Percentiles rank a stretch among this genome's conserved stretches.
Conservation (phyloP, 129 eudicot species). For the Flaveria linearis region DNA sequence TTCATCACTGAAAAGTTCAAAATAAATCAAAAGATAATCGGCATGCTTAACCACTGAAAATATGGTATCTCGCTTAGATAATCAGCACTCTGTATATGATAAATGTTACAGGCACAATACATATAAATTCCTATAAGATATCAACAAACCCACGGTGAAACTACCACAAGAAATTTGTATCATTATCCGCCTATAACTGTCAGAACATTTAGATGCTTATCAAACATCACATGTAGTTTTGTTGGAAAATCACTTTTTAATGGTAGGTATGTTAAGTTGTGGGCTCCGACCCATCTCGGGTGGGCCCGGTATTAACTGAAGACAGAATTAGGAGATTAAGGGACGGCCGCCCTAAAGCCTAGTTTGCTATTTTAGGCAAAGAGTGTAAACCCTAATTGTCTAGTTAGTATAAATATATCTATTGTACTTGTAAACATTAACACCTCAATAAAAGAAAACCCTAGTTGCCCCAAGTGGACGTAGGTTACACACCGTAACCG, state of each 20-base stretch:
- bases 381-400: too few species aligned
- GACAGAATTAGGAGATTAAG: too few species aligned
- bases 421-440: too few species aligned
- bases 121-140: constrained; percentile 7
- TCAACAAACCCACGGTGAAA: background rate
- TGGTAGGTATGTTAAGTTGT: too few species aligned
- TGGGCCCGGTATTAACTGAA: too few species aligned
- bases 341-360: too few species aligned
- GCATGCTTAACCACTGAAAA: constrained; percentile 21
- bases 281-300: too few species aligned
- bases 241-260: background rate
- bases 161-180: background rate
- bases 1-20: constrained; percentile 49
- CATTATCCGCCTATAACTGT: background rate
- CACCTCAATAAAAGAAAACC: too few species aligned
- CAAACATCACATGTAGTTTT: background rate
- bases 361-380: too few species aligned
- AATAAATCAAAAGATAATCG: constrained; percentile 32
- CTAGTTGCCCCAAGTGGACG: too few species aligned
- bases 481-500: too few species aligned
- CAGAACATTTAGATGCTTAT: background rate
- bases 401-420: too few species aligned
- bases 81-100: constrained; percentile 14
- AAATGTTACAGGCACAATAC: constrained; percentile 12
- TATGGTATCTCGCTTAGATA: constrained; percentile 21